A percentile compares a stretch with the other conserved stretches of the same genome.
Conservation (phyloP, 495 filamentous ascomycete species). For the Penicillium desertorum region DNA sequence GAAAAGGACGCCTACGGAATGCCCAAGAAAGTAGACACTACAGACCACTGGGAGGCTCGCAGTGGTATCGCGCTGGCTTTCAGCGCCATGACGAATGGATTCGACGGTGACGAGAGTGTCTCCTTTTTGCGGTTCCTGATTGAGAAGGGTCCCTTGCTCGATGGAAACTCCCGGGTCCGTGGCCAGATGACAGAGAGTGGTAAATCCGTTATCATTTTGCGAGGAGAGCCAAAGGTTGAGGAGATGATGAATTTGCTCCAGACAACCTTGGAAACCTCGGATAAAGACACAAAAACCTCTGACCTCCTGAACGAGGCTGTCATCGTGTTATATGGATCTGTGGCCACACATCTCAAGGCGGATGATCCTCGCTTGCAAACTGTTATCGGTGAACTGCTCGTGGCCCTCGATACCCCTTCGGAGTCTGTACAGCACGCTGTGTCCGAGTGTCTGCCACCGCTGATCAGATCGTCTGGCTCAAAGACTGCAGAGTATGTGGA, state of each 20-base stretch:
- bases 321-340: slow-evolving; percentile 91
- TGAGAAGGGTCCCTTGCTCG: slow-evolving; percentile 76
- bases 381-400: slow-evolving; percentile 79
- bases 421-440: slow-evolving; percentile 96
- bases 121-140: slow-evolving; percentile 82
- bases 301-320: slow-evolving; percentile 95
- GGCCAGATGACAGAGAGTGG: slow-evolving; percentile 93
- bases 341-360: slow-evolving; percentile 80
- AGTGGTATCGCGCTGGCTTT: slow-evolving; percentile 88
- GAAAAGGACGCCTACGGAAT: slow-evolving; percentile 90
- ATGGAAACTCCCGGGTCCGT: slow-evolving; percentile 72
- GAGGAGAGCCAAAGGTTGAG: slow-evolving; percentile 79
- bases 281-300: slow-evolving; percentile 70
- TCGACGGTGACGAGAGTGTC: slow-evolving; percentile 68
- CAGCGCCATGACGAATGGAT: slow-evolving; percentile 68
- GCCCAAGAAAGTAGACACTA: slow-evolving; percentile 77
- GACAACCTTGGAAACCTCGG: slow-evolving; percentile 73
- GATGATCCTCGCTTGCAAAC: slow-evolving; percentile 81
- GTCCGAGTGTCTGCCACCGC: slow-evolving; percentile 85
- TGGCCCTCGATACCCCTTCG: slow-evolving; percentile 89
- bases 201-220: slow-evolving; percentile 71
- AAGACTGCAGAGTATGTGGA: slow-evolving; percentile 77
- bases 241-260: slow-evolving; percentile 91
- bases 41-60: slow-evolving; percentile 86
- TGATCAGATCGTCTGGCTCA: slow-evolving; percentile 76